A percentile compares a stretch with the other conserved stretches of the same genome.
phyloP scores from a whole-genome alignment of 495 filamentous ascomycete species.

The Xylaria acuta region DNA sequence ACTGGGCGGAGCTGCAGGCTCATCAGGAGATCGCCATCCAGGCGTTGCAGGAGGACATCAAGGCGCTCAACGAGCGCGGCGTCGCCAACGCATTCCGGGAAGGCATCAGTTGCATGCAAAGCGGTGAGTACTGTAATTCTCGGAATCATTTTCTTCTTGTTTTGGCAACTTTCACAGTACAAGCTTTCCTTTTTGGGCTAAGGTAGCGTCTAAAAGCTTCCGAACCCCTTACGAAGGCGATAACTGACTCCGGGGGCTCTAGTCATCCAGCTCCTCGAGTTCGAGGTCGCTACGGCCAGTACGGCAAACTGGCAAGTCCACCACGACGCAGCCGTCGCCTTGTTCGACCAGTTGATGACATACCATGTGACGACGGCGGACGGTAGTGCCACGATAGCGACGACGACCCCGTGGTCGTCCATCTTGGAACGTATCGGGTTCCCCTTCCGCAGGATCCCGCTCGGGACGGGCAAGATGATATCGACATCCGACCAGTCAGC shows the following conservation, averaged over 20 bases:
- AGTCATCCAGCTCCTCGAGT: conserved; percentile 59
- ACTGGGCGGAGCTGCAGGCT: conserved; percentile 44
- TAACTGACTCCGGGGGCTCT: too few relatives aligned
- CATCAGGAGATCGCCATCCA: conserved; percentile 50
- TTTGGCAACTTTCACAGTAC: too few relatives aligned
- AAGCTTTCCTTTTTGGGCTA: too few relatives aligned
- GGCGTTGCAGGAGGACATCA: conserved; percentile 50
- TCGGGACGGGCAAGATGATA: conserved; percentile 24
- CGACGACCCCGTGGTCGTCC: conserved; percentile 27
- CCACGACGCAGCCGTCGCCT: conserved; percentile 54
- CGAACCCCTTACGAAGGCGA: too few relatives aligned
- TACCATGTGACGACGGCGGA: conserved; percentile 32
- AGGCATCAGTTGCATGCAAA: conserved; percentile 50
- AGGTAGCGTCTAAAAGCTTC: too few relatives aligned
- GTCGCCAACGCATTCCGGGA: conserved; percentile 34
- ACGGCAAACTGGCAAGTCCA: conserved; percentile 55
- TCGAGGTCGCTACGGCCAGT: conserved; percentile 52
- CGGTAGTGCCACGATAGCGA: background rate
- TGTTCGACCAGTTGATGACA: conserved; percentile 53
- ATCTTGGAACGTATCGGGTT: conserved; percentile 43
- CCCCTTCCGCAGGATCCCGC: conserved; percentile 30
- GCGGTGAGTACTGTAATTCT: too few relatives aligned
- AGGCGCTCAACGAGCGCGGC: conserved; percentile 44
- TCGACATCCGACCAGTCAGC: conserved; percentile 56
- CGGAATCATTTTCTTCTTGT: too few relatives aligned